Evolutionary conservation across 192 early-diverging fungal species (phyloP).

Genomic region (Backusella luteola): DNA sequence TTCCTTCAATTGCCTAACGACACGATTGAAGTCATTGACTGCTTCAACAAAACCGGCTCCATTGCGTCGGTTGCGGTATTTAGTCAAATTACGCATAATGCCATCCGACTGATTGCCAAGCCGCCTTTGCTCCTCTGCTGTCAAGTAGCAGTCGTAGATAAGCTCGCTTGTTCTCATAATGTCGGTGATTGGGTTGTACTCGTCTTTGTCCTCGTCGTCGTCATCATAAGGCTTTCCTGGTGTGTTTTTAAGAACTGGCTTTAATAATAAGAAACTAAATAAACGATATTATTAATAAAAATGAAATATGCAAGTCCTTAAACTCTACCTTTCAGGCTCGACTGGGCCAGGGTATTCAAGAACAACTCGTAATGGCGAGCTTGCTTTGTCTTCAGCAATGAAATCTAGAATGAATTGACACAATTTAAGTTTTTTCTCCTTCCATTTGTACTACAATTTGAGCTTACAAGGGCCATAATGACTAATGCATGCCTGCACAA

Average conservation of each 20-base stretch:
- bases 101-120: slow-evolving; percentile 71
- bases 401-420: background rate
- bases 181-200: slow-evolving; percentile 83
- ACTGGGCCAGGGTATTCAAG: slow-evolving; percentile 13
- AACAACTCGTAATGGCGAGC: background rate
- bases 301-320: background rate
- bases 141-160: slow-evolving; percentile 63
- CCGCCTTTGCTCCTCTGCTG: slow-evolving; percentile 38
- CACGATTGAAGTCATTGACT: slow-evolving; percentile 70
- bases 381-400: background rate
- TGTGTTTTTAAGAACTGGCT: slow-evolving; percentile 38
- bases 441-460: background rate
- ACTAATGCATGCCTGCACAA: slow-evolving; percentile 37
- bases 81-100: slow-evolving; percentile 71
- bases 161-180: slow-evolving; percentile 64
- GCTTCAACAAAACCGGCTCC: slow-evolving; percentile 64
- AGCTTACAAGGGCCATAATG: slow-evolving; percentile 48
- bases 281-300: background rate
- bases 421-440: background rate
- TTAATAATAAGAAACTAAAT: slow-evolving; percentile 43
- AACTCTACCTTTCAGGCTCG: slow-evolving; percentile 9
- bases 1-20: slow-evolving; percentile 49
- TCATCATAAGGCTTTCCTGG: slow-evolving; percentile 32
- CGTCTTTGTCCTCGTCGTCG: slow-evolving; percentile 57
- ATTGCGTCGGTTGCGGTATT: slow-evolving; percentile 72